These are phyloP conservation scores for Perkinsus chesapeaki DNA, from an alignment of 169 alveolate species.

Conservation along the genomic window DNA sequence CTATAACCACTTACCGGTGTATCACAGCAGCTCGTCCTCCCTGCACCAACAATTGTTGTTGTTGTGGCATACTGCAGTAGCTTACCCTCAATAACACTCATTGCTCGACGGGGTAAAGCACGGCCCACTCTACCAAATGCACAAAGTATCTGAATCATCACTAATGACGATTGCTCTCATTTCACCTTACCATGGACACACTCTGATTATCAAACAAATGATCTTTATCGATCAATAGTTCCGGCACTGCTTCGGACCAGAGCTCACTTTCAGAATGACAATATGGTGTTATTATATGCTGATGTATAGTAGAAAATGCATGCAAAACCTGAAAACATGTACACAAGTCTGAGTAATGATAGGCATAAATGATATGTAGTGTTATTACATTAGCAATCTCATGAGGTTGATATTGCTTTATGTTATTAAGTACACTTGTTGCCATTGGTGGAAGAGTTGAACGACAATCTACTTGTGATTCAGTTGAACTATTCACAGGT, in stretches of 20 bases:
- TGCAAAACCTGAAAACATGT: background rate
- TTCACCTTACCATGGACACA: background rate
- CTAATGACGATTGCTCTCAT: background rate
- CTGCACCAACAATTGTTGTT: no score
- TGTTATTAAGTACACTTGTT: background rate
- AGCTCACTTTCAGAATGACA: background rate
- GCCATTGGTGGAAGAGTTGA: background rate
- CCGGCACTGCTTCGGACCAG: background rate
- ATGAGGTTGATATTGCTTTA: background rate
- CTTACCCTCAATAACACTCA: background rate
- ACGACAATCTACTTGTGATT: background rate
- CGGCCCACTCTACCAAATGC: background rate
- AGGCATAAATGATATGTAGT: background rate
- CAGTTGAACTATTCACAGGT: background rate
- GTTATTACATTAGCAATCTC: background rate
- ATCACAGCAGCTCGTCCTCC: background rate
- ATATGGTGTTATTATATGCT: background rate
- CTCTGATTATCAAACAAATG: background rate
- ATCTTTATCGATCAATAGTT: background rate
- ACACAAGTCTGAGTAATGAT: no score
- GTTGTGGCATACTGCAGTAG: background rate
- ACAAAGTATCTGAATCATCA: background rate
- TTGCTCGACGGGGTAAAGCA: background rate
- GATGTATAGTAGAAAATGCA: background rate
- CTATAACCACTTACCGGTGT: background rate